These are phyloP conservation scores for Sordaria brevicollis DNA, from an alignment of 495 filamentous ascomycete genomes.

Conservation along the genomic window DNA sequence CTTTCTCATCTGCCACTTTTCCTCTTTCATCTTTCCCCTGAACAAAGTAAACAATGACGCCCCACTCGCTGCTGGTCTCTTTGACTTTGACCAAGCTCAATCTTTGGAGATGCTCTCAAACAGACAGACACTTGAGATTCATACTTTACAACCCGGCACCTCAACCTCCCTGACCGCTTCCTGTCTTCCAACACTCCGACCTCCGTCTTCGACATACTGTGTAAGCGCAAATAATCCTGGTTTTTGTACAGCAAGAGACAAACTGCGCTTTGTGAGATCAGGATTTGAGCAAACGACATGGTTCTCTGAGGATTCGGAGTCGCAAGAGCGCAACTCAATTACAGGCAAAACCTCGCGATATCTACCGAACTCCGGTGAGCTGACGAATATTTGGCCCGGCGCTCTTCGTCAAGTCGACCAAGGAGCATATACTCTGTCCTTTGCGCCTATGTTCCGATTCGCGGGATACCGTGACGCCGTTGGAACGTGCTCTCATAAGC, in stretches of 20 bases:
- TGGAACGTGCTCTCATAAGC: neutral
- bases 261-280: neutral
- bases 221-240: neutral
- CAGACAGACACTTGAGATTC: neutral
- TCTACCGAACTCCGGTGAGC: neutral
- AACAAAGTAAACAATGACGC: neutral
- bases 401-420: neutral
- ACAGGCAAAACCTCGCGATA: neutral
- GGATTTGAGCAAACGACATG: neutral
- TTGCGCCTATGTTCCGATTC: neutral
- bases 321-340: neutral
- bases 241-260: too few relatives aligned
- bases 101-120: neutral
- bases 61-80: neutral
- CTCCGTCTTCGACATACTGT: neutral
- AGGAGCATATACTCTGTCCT: neutral
- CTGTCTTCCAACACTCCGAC: neutral
- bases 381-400: neutral
- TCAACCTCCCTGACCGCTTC: too few relatives aligned
- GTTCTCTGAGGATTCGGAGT: neutral
- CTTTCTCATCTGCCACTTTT: neutral
- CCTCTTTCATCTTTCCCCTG: neutral
- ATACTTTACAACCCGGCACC: too few relatives aligned
- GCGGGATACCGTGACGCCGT: neutral
- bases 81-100: neutral